phyloP scores from a whole-genome alignment of 2,329 filamentous ascomycete genomes.

The Aspergillus sergii region DNA sequence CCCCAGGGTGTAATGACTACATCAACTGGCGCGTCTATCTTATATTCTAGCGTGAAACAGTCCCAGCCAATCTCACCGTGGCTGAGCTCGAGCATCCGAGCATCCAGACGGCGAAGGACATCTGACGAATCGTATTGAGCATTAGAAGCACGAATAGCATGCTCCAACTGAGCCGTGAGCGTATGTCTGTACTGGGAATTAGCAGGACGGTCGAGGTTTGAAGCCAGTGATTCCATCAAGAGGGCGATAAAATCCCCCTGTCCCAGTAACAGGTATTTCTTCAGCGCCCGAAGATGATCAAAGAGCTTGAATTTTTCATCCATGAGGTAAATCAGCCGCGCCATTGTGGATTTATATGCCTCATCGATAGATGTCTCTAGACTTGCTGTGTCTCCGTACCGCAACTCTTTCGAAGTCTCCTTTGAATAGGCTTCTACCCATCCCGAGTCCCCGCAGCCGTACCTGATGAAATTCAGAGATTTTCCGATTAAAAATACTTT shows the following conservation, averaged over 20 bases:
- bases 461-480: constrained; percentile 95
- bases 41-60: constrained; percentile 98
- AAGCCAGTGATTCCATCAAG: constrained; percentile 92
- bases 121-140: constrained; percentile 94
- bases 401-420: constrained; percentile 84
- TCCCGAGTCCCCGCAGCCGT: constrained; percentile 87
- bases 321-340: constrained; percentile 90
- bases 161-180: constrained; percentile 94
- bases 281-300: constrained; percentile 86
- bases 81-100: constrained; percentile 95
- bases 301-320: constrained; percentile 93
- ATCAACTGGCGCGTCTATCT: constrained; percentile 93
- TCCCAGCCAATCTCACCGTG: constrained; percentile 99
- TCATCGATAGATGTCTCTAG: constrained; percentile 93
- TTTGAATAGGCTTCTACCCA: constrained; percentile 98
- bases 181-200: constrained; percentile 96
- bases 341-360: constrained; percentile 98
- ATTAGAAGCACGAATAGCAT: constrained; percentile 95
- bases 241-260: constrained; percentile 97
- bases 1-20: constrained; percentile 97
- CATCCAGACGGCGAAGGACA: constrained; percentile 86
- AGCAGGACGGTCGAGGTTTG: constrained; percentile 92
- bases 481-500: constrained; percentile 98
- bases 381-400: constrained; percentile 89
- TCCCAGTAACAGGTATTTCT: constrained; percentile 90